A percentile compares a stretch with the other conserved stretches of the same genome.
These are phyloP conservation scores for Jackrogersella minutella DNA, from an alignment of 495 filamentous ascomycete species.

Conservation along the genomic window DNA sequence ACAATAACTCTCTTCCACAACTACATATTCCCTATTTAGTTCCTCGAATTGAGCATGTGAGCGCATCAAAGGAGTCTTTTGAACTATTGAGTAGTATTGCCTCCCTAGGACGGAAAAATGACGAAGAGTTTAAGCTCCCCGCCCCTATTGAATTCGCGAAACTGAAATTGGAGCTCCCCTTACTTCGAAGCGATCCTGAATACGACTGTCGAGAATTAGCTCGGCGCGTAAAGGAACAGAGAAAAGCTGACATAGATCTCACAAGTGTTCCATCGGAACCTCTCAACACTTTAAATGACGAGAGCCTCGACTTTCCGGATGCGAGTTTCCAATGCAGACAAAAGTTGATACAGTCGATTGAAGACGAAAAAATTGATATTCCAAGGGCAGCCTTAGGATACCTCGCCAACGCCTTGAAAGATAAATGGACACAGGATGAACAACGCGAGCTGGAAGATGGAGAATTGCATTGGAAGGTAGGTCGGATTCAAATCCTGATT, in stretches of 20 bases:
- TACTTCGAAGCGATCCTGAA: conserved; percentile 60
- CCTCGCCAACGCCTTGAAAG: conserved; percentile 50
- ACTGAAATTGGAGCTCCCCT: conserved; percentile 61
- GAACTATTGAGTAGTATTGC: conserved; percentile 37
- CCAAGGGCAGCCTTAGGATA: conserved; percentile 49
- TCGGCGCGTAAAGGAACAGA: conserved; percentile 43
- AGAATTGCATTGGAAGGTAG: conserved; percentile 48
- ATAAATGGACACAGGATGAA: conserved; percentile 50
- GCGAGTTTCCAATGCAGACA: conserved; percentile 37
- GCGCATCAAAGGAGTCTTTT: conserved; percentile 34
- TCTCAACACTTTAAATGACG: conserved; percentile 56
- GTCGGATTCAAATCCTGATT: conserved; percentile 3
- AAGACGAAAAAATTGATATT: conserved; percentile 56
- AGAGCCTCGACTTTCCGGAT: conserved; percentile 59
- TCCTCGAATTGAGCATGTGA: conserved; percentile 42
- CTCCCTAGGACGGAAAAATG: conserved; percentile 15
- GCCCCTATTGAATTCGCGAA: conserved; percentile 17
- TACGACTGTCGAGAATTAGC: conserved; percentile 51
- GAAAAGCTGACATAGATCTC: conserved; percentile 45
- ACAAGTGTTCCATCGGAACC: conserved; percentile 57
- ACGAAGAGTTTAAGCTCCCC: conserved; percentile 20
- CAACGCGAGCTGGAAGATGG: conserved; percentile 44
- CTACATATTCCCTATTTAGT: conserved; percentile 32
- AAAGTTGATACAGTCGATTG: conserved; percentile 35
- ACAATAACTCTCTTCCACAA: conserved; percentile 40